Evolutionary conservation across 2,329 filamentous ascomycete genomes (phyloP).

Genomic region (Apiospora phragmitis): DNA sequence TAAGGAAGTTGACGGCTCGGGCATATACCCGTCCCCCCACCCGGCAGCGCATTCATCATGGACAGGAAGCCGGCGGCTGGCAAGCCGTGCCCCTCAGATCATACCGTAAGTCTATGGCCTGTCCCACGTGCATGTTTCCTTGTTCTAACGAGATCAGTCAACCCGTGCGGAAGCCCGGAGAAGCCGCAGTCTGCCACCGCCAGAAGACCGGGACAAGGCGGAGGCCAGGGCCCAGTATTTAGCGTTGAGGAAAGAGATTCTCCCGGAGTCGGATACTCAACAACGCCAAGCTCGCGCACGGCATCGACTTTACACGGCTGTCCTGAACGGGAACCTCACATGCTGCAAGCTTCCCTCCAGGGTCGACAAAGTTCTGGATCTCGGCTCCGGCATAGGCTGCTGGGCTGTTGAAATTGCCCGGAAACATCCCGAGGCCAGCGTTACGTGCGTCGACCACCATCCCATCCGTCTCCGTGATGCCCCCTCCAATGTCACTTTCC

Average conservation of each 20-base stretch:
- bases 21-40: neutral
- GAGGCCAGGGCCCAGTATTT: neutral
- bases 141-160: neutral
- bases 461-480: neutral
- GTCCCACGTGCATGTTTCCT: neutral
- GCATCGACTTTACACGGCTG: constrained; percentile 27
- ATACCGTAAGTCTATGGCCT: neutral
- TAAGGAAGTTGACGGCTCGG: neutral
- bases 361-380: constrained; percentile 37
- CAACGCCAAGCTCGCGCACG: neutral
- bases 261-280: neutral
- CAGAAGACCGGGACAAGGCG: neutral
- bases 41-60: neutral
- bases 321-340: constrained; percentile 18
- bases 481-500: constrained; percentile 60
- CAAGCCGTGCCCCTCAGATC: neutral
- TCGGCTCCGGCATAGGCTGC: constrained; percentile 43
- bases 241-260: neutral
- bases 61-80: neutral
- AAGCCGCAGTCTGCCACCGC: neutral
- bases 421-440: constrained; percentile 38
- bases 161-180: neutral
- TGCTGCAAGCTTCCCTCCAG: constrained; percentile 27
- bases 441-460: constrained; percentile 39
- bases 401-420: constrained; percentile 46